These are phyloP conservation scores for Durotheca rogersii DNA, from an alignment of 495 filamentous ascomycete genomes.

Conservation along the genomic window DNA sequence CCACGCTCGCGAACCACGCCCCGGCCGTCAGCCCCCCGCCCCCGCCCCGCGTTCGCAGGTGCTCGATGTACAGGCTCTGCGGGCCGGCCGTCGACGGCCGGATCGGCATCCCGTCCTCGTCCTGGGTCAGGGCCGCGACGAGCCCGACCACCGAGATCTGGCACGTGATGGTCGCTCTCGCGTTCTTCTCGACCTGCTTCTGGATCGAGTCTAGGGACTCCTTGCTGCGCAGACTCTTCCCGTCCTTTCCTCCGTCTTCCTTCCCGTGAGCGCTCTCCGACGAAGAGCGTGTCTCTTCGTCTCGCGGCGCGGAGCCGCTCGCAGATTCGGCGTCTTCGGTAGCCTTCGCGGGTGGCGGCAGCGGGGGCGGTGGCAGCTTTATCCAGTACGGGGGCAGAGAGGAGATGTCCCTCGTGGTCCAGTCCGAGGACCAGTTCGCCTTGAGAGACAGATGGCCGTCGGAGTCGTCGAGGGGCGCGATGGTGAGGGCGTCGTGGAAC, in stretches of 20 bases:
- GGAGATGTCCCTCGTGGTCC: slow-evolving; percentile 55
- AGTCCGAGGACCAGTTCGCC: slow-evolving; percentile 55
- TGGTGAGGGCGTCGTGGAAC: slow-evolving; percentile 52
- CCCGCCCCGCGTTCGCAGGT: slow-evolving; percentile 36
- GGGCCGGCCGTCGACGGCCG: slow-evolving; percentile 27
- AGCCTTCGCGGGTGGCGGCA: slow-evolving; percentile 2
- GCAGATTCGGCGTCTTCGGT: slow-evolving; percentile 1
- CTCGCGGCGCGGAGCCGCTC: too few species aligned
- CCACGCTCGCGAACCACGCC: slow-evolving; percentile 59
- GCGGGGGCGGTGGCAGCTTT: slow-evolving; percentile 43
- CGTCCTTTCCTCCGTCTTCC: slow-evolving; percentile 9
- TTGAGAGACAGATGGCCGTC: slow-evolving; percentile 62
- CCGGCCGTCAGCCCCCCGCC: slow-evolving; percentile 45
- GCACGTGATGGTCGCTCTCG: slow-evolving; percentile 42
- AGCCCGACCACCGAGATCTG: slow-evolving; percentile 48
- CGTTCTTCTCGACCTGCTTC: slow-evolving; percentile 25
- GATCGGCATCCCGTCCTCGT: slow-evolving; percentile 25
- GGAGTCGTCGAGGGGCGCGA: slow-evolving; percentile 59
- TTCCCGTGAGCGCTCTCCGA: not conserved
- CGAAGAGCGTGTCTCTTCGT: slow-evolving; percentile 1
- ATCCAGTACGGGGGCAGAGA: slow-evolving; percentile 65
- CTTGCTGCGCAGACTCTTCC: slow-evolving; percentile 27
- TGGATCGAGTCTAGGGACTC: slow-evolving; percentile 41
- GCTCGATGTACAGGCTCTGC: slow-evolving; percentile 45
- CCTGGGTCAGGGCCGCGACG: slow-evolving; percentile 41